phyloP scores from a whole-genome alignment of 805 yeast species.

The Kockiozyma suomiensis region DNA sequence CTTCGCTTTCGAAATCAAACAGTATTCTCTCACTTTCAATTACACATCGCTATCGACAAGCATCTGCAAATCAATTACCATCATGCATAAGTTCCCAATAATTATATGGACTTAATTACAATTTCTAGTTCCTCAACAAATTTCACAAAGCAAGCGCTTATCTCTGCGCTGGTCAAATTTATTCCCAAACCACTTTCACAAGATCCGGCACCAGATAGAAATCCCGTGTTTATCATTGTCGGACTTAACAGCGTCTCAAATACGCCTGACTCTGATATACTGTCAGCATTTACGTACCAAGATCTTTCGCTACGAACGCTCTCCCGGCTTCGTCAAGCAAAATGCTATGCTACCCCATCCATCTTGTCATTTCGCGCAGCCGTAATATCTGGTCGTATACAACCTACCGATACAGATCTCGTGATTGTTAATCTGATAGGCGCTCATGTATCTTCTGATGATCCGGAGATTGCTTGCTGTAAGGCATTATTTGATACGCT shows the following conservation, averaged over 20 bases:
- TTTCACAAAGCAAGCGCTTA: neutral
- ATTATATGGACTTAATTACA: neutral
- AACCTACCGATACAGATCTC: neutral
- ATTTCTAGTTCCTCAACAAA: neutral
- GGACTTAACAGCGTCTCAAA: neutral
- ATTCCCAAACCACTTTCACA: neutral
- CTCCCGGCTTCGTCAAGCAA: neutral
- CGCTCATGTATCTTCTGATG: constrained; percentile 1
- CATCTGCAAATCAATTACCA: too few species aligned
- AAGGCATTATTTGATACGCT: constrained; percentile 1
- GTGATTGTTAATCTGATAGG: constrained; percentile 4
- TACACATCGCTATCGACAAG: too few species aligned
- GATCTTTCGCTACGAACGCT: neutral
- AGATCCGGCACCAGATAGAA: neutral
- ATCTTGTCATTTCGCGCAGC: constrained; percentile 1
- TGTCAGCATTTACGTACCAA: neutral
- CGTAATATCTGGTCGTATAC: neutral
- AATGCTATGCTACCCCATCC: neutral
- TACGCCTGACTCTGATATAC: too few species aligned
- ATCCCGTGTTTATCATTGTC: neutral
- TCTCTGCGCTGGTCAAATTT: neutral
- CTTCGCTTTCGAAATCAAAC: too few species aligned
- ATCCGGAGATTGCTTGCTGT: neutral
- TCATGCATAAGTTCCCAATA: too few species aligned
- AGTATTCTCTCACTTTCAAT: too few species aligned